Evolutionary conservation across 768 basidiomycete species (phyloP).

Genomic region (Pulveroboletus sp.): DNA sequence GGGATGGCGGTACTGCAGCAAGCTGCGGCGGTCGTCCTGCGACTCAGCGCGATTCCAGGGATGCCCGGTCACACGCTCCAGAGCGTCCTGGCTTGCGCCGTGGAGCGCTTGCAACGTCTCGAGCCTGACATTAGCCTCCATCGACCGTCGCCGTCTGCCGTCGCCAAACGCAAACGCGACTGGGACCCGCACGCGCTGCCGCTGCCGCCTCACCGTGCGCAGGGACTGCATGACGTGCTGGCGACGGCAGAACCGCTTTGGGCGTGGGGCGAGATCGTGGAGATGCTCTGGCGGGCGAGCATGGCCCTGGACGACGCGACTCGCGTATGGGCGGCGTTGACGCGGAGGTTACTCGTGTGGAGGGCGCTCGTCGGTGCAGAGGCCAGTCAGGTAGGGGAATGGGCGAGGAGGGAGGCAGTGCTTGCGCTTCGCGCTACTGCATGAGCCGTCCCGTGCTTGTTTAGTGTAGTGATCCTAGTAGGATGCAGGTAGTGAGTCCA

Average conservation of each 20-base stretch:
- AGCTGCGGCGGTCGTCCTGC: constrained; percentile 32
- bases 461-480: too few relatives aligned
- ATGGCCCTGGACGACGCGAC: constrained; percentile 22
- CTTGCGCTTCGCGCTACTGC: not conserved
- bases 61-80: constrained; percentile 25
- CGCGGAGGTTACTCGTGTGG: constrained; percentile 54
- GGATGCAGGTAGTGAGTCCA: too few relatives aligned
- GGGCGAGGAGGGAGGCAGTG: constrained; percentile 41
- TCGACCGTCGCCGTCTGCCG: not conserved
- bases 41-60: constrained; percentile 36
- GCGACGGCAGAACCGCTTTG: constrained; percentile 27
- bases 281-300: constrained; percentile 38
- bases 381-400: constrained; percentile 43
- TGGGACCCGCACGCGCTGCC: constrained; percentile 8
- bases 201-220: constrained; percentile 33
- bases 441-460: too few relatives aligned
- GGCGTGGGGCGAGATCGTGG: constrained; percentile 50
- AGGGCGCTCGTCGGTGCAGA: constrained; percentile 41
- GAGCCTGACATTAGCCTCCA: constrained; percentile 21
- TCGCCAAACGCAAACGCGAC: too few relatives aligned
- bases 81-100: constrained; percentile 29
- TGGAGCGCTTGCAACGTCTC: constrained; percentile 27
- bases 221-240: constrained; percentile 35
- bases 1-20: constrained; percentile 19
- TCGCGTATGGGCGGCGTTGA: constrained; percentile 51